Conservation (phyloP, 257 asterid genomes). For the Rubia yunnanensis region DNA sequence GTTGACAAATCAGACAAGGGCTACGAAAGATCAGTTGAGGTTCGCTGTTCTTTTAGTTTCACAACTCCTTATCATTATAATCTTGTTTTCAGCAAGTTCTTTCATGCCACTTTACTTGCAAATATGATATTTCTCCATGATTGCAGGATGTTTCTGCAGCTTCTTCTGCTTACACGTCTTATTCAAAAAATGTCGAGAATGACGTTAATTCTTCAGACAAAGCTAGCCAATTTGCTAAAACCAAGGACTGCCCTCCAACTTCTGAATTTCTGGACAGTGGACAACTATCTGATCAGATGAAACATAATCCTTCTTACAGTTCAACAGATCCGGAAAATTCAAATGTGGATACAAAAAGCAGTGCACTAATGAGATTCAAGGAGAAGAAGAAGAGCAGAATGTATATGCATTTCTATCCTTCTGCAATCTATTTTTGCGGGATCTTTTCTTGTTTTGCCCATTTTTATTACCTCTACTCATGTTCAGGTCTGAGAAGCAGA, state of each 20-base stretch:
- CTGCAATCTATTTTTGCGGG: neutral
- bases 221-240: constrained; percentile 6
- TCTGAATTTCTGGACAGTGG: constrained; percentile 37
- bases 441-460: too few species aligned
- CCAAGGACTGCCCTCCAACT: constrained; percentile 4
- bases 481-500: constrained; percentile 43
- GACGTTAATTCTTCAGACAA: constrained; percentile 10
- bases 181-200: constrained; percentile 16
- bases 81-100: neutral
- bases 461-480: neutral
- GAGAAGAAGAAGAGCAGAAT: constrained; percentile 39
- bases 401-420: constrained; percentile 18
- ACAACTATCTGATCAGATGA: constrained; percentile 17
- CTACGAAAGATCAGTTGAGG: constrained; percentile 31
- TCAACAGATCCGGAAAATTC: constrained; percentile 20
- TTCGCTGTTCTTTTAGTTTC: neutral
- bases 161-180: constrained; percentile 17
- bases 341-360: constrained; percentile 21
- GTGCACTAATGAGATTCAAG: constrained; percentile 24
- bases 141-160: constrained; percentile 26
- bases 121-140: neutral
- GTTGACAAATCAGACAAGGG: constrained; percentile 20
- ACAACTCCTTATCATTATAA: neutral
- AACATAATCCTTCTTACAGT: constrained; percentile 15
- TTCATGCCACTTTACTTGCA: neutral